Base-by-base conservation (phyloP, 306 rosid genomes). In the Acacia confusa region DNA sequence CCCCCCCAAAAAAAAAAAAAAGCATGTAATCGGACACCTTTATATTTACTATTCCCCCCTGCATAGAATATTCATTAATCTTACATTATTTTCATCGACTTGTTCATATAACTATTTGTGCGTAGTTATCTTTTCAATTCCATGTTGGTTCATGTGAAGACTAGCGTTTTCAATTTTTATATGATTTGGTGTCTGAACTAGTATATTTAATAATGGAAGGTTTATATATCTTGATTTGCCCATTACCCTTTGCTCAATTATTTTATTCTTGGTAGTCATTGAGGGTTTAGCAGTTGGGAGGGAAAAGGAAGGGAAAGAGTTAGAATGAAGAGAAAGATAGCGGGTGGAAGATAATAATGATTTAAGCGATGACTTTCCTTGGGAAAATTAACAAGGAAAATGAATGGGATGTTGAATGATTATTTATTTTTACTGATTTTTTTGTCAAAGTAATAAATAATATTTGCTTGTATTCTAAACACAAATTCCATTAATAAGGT, bases 11-110 rank as follows among this genome's bases (percentile, higher is more conserved):
- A n/a, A n/a, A n/a, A n/a, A n/a, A n/a, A n/a, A n/a, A 47, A 47
- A 79, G 78, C 65, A 36, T 68, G 64, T 43, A 57, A 5, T 9
- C n/a, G 47, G 2, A 68, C 72, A 32, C 22, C 32, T 69, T 22
- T 38, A 15, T 69, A 40, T 85, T 78, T 58, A 36, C 36, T 41
- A 40, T 69, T 71, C 70, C 65, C 65, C 74, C 67, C 70, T 76
- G 27, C 60, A 45, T 38, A 34, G 17, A 14, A 67, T 74, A 7
- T 67, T 53, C 36, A 36, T 63, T 68, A 53, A 68, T 43, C 60
- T 58, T 79, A 17, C 79, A 19, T 28, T 76, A 30, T 68, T 27
- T n/a, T 10, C 24, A 61, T 27, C 6, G 3, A 61, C 19, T 61
- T 12, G 36, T 25, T 61, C 67, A 61, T 27, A 27, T 22, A 20